A percentile compares a stretch with the other conserved stretches of the same genome.
phyloP scores from a whole-genome alignment of 257 asterid species.

The Anisodus tanguticus region DNA sequence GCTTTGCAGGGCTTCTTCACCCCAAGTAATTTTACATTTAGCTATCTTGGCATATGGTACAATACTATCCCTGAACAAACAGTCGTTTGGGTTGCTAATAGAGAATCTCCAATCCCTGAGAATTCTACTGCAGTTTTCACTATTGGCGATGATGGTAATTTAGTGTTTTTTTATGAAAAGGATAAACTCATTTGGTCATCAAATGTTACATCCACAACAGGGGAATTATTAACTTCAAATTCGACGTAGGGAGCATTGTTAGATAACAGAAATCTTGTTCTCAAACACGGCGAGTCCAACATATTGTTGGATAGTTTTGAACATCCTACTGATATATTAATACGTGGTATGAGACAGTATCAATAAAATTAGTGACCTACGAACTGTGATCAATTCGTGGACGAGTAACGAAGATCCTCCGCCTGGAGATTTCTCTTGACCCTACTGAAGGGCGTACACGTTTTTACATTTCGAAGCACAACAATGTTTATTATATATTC shows the following conservation, averaged over 20 bases:
- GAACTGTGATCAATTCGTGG: constrained; percentile 21
- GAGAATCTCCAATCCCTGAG: constrained; percentile 20
- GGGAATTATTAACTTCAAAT: not conserved
- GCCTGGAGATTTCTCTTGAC: constrained; percentile 24
- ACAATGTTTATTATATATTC: not conserved
- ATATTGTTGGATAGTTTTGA: constrained; percentile 17
- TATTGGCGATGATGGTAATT: constrained; percentile 9
- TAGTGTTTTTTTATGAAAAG: constrained; percentile 17
- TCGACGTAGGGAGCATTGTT: not conserved
- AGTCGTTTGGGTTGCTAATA: too few relatives aligned
- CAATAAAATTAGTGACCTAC: not conserved
- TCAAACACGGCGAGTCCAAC: not conserved
- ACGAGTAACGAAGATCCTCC: not conserved
- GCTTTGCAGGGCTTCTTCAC: constrained; percentile 30
- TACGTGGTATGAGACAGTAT: not conserved
- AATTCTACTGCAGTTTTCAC: constrained; percentile 1
- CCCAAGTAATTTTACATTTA: constrained; percentile 10
- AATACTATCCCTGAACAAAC: not conserved
- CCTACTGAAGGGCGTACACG: not conserved
- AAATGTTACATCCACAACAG: not conserved
- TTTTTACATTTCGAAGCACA: not conserved
- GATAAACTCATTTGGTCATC: constrained; percentile 29
- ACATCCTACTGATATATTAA: not conserved
- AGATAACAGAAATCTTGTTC: constrained; percentile 21
- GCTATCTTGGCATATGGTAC: constrained; percentile 31